A percentile compares a stretch with the other conserved stretches of the same genome.
phyloP scores from a whole-genome alignment of 345 rosid species.

The Cardamine occulta region DNA sequence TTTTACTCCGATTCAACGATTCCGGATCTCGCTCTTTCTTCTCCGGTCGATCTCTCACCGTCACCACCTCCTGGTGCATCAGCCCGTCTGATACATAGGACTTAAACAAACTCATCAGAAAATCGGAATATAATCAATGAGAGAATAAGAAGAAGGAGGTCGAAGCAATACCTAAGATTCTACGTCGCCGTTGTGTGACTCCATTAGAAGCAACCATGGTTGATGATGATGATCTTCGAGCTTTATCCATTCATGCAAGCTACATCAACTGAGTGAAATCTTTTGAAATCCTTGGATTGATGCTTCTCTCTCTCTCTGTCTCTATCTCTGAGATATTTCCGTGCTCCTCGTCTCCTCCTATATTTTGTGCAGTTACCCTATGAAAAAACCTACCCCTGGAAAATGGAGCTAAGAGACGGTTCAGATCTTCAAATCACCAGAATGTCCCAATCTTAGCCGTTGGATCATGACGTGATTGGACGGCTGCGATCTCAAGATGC shows the following conservation, averaged over 20 bases:
- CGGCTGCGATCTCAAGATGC: slow-evolving; percentile 42
- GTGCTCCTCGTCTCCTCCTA: slow-evolving; percentile 28
- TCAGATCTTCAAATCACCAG: slow-evolving; percentile 36
- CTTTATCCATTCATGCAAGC: slow-evolving; percentile 54
- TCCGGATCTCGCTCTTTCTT: slow-evolving; percentile 42
- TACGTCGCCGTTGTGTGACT: slow-evolving; percentile 51
- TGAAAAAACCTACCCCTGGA: slow-evolving; percentile 31
- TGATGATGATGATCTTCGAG: slow-evolving; percentile 47
- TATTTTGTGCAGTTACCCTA: background rate
- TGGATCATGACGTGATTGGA: slow-evolving; percentile 6
- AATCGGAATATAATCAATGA: background rate
- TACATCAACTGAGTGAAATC: slow-evolving; percentile 29
- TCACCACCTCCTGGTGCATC: slow-evolving; percentile 47
- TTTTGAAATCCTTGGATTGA: slow-evolving; percentile 1
- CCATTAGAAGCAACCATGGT: slow-evolving; percentile 51
- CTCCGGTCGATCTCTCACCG: slow-evolving; percentile 42
- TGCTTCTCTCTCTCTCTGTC: background rate
- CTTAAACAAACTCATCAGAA: slow-evolving; percentile 5
- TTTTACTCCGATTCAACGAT: slow-evolving; percentile 50
- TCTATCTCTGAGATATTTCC: slow-evolving; percentile 2
- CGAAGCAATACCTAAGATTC: slow-evolving; percentile 36
- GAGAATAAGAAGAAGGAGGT: background rate
- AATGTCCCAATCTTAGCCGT: slow-evolving; percentile 23
- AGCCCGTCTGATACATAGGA: slow-evolving; percentile 35
- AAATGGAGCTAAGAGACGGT: slow-evolving; percentile 44